phyloP scores from a whole-genome alignment of 768 basidiomycete species.

The Agrocybe praecox region DNA sequence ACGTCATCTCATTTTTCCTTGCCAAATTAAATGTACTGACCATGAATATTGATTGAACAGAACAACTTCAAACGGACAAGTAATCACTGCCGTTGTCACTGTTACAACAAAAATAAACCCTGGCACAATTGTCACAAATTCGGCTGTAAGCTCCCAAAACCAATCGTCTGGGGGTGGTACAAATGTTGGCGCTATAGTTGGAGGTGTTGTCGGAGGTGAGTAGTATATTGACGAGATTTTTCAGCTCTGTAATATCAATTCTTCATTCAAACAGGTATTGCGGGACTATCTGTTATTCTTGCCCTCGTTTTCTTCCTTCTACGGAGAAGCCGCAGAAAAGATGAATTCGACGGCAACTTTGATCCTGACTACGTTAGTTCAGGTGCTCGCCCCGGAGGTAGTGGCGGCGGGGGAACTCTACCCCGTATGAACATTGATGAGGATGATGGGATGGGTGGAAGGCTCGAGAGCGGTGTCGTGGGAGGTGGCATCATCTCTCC shows the following conservation, averaged over 20 bases:
- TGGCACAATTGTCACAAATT: slow-evolving; percentile 14
- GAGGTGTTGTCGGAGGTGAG: slow-evolving; percentile 28
- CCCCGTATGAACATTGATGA: slow-evolving; percentile 19
- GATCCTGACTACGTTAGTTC: slow-evolving; percentile 23
- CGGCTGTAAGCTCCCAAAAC: background rate
- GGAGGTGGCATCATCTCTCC: slow-evolving; percentile 27
- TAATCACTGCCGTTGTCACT: slow-evolving; percentile 15
- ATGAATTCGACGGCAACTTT: slow-evolving; percentile 32
- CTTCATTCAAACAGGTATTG: slow-evolving; percentile 15
- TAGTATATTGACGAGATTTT: background rate
- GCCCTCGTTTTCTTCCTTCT: slow-evolving; percentile 20
- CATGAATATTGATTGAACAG: slow-evolving; percentile 3
- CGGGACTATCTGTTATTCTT: slow-evolving; percentile 12
- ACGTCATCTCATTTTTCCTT: background rate
- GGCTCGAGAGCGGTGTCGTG: slow-evolving; percentile 16
- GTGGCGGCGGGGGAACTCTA: slow-evolving; percentile 17
- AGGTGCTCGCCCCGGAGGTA: background rate
- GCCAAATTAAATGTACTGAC: background rate
- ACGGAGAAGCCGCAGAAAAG: slow-evolving; percentile 18
- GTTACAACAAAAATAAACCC: slow-evolving; percentile 19
- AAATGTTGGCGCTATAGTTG: slow-evolving; percentile 24
- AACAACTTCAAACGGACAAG: slow-evolving; percentile 19
- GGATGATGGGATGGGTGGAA: slow-evolving; percentile 28
- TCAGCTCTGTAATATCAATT: background rate
- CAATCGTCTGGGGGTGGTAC: background rate